These are phyloP conservation scores for Yamadazyma conglobata DNA, from an alignment of 1,139 yeast genomes.

Conservation along the genomic window DNA sequence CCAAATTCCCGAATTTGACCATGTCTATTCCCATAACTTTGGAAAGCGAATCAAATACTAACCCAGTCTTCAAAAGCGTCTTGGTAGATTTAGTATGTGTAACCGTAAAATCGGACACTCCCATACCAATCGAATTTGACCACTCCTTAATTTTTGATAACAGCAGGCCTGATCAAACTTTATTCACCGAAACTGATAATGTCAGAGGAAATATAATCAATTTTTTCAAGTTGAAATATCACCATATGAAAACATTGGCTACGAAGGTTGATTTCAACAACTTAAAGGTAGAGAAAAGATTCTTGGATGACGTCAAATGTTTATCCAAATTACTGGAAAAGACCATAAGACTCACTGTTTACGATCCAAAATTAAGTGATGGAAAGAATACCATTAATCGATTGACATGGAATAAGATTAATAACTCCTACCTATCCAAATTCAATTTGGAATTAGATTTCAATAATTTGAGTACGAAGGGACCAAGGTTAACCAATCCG, in stretches of 20 bases:
- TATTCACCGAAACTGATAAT: constrained; percentile 23
- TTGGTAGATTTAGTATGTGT: constrained; percentile 31
- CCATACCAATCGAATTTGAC: constrained; percentile 40
- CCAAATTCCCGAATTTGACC: constrained; percentile 22
- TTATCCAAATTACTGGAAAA: constrained; percentile 28
- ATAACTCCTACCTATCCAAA: constrained; percentile 2
- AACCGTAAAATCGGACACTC: constrained; percentile 30
- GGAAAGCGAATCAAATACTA: constrained; percentile 6
- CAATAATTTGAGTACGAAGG: constrained; percentile 5
- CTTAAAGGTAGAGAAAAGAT: constrained; percentile 26
- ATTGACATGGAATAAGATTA: constrained; percentile 6
- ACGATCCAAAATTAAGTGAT: constrained; percentile 5
- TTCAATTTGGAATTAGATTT: constrained; percentile 11
- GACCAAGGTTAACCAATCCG: constrained; percentile 2
- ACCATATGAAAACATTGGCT: constrained; percentile 20
- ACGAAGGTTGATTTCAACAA: constrained; percentile 23
- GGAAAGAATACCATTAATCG: constrained; percentile 2
- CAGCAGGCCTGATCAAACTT: constrained; percentile 9
- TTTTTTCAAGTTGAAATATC: constrained; percentile 21
- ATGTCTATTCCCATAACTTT: constrained; percentile 25
- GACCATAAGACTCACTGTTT: constrained; percentile 20
- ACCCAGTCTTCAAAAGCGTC: constrained; percentile 31
- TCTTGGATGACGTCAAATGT: constrained; percentile 31
- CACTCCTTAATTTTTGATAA: constrained; percentile 35
- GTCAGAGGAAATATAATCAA: constrained; percentile 21